Evolutionary conservation across 495 filamentous ascomycete species (phyloP).

Genomic region (Daldinia caldariorum): DNA sequence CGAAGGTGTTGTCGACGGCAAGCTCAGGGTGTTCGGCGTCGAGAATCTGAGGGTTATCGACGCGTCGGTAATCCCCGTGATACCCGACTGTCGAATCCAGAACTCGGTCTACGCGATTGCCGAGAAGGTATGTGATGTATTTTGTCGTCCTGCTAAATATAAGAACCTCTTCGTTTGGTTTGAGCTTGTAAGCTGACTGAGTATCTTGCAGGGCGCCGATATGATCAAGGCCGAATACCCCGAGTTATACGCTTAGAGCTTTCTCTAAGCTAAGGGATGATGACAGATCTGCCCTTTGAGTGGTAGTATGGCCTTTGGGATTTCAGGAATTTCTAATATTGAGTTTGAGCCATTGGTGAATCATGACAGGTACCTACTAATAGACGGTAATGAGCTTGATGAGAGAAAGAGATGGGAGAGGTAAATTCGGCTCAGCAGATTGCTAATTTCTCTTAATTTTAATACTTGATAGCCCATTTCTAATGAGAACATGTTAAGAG

Average conservation of each 20-base stretch:
- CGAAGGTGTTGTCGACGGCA: conserved; percentile 64
- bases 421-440: background rate
- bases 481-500: background rate
- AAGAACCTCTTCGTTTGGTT: background rate
- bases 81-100: conserved; percentile 58
- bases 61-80: conserved; percentile 58
- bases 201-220: conserved; percentile 54
- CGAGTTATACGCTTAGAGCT: conserved; percentile 44
- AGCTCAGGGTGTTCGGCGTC: conserved; percentile 65
- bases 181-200: conserved; percentile 26
- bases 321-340: background rate
- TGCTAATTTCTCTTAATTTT: background rate
- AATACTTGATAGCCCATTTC: background rate
- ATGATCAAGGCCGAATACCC: conserved; percentile 57
- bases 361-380: background rate
- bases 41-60: conserved; percentile 62
- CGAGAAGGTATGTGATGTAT: conserved; percentile 54
- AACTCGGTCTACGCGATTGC: conserved; percentile 67
- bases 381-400: background rate
- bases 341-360: background rate
- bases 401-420: background rate
- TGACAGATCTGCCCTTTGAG: background rate
- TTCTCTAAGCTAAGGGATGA: background rate
- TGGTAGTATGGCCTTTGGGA: background rate
- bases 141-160: too few species aligned